A percentile compares a stretch with the other conserved stretches of the same genome.
These are phyloP conservation scores for Stipa capillata DNA, from an alignment of 176 grass and related monocot genomes.

Conservation along the genomic window DNA sequence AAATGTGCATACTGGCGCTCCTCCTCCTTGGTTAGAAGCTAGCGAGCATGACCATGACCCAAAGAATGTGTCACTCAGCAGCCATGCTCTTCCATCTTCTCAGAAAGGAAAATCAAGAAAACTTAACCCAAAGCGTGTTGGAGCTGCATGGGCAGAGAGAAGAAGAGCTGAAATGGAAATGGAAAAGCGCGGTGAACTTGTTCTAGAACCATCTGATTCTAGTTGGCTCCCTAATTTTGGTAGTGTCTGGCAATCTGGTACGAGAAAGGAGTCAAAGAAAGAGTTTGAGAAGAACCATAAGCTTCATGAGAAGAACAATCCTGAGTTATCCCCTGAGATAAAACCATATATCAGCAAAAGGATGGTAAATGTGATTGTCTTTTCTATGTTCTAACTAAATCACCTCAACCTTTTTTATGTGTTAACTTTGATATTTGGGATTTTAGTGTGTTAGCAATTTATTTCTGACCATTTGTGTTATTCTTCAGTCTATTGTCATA, in stretches of 20 bases:
- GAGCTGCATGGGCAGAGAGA: slow-evolving; percentile 93
- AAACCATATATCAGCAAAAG: slow-evolving; percentile 84
- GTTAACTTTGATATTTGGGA: neutral
- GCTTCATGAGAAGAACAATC: slow-evolving; percentile 1
- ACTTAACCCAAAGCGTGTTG: slow-evolving; percentile 91
- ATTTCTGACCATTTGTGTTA: neutral
- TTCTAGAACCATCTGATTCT: slow-evolving; percentile 38
- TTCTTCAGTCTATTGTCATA: neutral
- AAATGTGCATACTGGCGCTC: slow-evolving; percentile 78
- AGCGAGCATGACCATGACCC: slow-evolving; percentile 41
- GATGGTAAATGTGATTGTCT: slow-evolving; percentile 38
- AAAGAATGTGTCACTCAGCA: slow-evolving; percentile 11
- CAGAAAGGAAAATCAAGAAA: slow-evolving; percentile 43
- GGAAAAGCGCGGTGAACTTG: slow-evolving; percentile 61
- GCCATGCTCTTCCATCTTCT: neutral
- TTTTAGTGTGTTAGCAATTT: neutral
- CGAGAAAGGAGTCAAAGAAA: slow-evolving; percentile 74
- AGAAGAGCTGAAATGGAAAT: slow-evolving; percentile 75
- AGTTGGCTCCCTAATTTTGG: slow-evolving; percentile 98
- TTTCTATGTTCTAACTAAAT: too few species aligned
- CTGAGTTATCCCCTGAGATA: slow-evolving; percentile 39
- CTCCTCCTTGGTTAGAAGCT: slow-evolving; percentile 82
- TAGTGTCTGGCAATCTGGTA: slow-evolving; percentile 83
- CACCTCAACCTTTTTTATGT: neutral
- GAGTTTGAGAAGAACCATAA: slow-evolving; percentile 66